Evolutionary conservation across 192 early-diverging fungal genomes (phyloP), one percentile per base, ranked within the genome.

Genomic region (Spinellus fusiger): DNA sequence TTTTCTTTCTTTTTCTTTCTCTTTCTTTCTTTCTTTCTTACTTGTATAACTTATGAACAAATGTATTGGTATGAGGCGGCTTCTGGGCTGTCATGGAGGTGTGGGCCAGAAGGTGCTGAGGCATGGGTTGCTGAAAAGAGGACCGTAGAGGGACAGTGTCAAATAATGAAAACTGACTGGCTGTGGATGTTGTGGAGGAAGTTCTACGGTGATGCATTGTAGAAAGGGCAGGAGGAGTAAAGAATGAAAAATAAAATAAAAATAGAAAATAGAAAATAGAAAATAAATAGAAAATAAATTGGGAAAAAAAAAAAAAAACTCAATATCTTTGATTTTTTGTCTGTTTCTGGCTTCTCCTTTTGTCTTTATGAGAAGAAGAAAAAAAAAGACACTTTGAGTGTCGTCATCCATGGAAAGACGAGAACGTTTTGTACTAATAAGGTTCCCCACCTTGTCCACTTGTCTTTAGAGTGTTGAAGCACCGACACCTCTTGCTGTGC

Each of bases 1-100:
- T n/a, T n/a, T n/a, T n/a, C n/a, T n/a, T n/a, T n/a, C n/a, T n/a
- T n/a, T n/a, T n/a, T n/a, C n/a, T n/a, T n/a, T n/a, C n/a, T n/a
- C n/a, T n/a, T n/a, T n/a, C n/a, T n/a, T n/a, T n/a, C n/a, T n/a
- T 26, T 22, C 49, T 13, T 51, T 23, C 57, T 66, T 59, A 66
- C 64, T 66, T 61, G 58, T 67, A 67, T 34, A 67, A 35, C 38
- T 67, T 67, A 32, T 67, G 65, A 27, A 67, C 65, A 61, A 67
- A 67, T 23, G 65, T 67, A 38, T 67, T 67, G 16, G 58, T 54
- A 31, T 67, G 49, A 12, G 65, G 9, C 12, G 65, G 48, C 28
- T 60, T 67, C 49, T 61, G 59, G 8, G 59, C 51, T n/a, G 59
- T 49, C 31, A 49, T 61, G 47, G 59, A 22, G 59, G 48, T 27